Evolutionary conservation across 2,329 filamentous ascomycete species (phyloP).

Genomic region (Exophiala xenobiotica): DNA sequence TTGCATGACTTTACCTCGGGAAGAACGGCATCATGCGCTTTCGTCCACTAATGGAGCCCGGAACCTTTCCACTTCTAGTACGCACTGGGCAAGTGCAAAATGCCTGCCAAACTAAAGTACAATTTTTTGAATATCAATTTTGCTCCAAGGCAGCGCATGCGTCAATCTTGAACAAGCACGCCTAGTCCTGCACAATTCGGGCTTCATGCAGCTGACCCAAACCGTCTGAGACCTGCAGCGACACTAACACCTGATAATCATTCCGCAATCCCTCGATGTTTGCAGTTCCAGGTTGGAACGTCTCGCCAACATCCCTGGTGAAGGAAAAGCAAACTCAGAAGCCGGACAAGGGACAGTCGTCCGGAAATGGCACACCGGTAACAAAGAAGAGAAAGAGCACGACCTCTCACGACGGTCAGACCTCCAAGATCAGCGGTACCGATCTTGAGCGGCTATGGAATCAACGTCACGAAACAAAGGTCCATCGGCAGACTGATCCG

Average conservation of each 20-base stretch:
- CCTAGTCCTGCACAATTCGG: neutral
- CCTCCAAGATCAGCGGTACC: conserved; percentile 56
- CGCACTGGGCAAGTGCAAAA: neutral
- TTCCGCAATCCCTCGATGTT: conserved; percentile 60
- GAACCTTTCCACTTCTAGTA: neutral
- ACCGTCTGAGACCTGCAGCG: conserved; percentile 19
- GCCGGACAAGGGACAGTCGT: conserved; percentile 32
- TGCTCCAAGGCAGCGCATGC: neutral
- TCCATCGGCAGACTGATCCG: conserved; percentile 9
- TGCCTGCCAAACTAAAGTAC: conserved; percentile 3
- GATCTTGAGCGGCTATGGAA: conserved; percentile 80
- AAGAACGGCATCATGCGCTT: too few species aligned
- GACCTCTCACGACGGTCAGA: conserved; percentile 4
- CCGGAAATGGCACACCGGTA: conserved; percentile 19
- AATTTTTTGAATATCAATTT: neutral
- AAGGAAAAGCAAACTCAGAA: conserved; percentile 31
- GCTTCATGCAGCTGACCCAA: neutral
- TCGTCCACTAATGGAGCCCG: neutral
- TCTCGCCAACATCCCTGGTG: conserved; percentile 49
- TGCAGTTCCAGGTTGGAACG: conserved; percentile 87
- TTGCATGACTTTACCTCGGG: too few species aligned
- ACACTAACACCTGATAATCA: conserved; percentile 9
- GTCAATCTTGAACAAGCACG: neutral
- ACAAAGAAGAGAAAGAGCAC: conserved; percentile 54
- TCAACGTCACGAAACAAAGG: conserved; percentile 48